Percentiles rank a stretch among this genome's conserved stretches.
Evolutionary conservation across 1,139 yeast species (phyloP).

Genomic region (Suhomyces maxii): DNA sequence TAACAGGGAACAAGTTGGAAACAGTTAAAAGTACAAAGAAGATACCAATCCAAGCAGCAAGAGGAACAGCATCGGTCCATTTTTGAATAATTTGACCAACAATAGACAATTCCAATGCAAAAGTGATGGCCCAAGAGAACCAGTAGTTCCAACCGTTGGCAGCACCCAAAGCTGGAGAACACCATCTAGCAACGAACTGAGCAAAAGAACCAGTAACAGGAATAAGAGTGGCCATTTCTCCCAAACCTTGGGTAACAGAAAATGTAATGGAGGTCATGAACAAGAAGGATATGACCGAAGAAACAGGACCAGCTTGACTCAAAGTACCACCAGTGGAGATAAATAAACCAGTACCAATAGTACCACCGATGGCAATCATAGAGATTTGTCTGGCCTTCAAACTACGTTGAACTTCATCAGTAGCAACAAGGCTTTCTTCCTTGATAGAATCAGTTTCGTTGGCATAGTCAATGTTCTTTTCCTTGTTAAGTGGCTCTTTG

Average conservation of each 20-base stretch:
- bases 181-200: slow-evolving; percentile 57
- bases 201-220: slow-evolving; percentile 68
- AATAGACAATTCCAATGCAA: slow-evolving; percentile 78
- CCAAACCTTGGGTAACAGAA: slow-evolving; percentile 66
- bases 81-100: slow-evolving; percentile 73
- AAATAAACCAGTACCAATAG: slow-evolving; percentile 69
- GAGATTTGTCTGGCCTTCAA: slow-evolving; percentile 45
- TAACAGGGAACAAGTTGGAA: slow-evolving; percentile 63
- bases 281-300: slow-evolving; percentile 61
- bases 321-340: slow-evolving; percentile 59
- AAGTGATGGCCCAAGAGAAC: slow-evolving; percentile 86
- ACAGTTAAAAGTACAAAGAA: slow-evolving; percentile 55
- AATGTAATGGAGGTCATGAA: slow-evolving; percentile 68
- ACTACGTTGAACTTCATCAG: slow-evolving; percentile 38
- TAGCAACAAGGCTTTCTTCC: slow-evolving; percentile 5
- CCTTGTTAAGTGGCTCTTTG: slow-evolving; percentile 12
- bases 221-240: slow-evolving; percentile 75
- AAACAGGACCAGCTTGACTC: slow-evolving; percentile 68
- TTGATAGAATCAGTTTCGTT: slow-evolving; percentile 13
- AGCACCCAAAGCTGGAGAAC: slow-evolving; percentile 72
- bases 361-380: slow-evolving; percentile 41
- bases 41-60: slow-evolving; percentile 75
- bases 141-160: slow-evolving; percentile 84
- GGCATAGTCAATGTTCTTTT: slow-evolving; percentile 15
- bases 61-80: slow-evolving; percentile 74